Evolutionary conservation across 495 filamentous ascomycete genomes (phyloP).

Genomic region (Immersiella caudata): DNA sequence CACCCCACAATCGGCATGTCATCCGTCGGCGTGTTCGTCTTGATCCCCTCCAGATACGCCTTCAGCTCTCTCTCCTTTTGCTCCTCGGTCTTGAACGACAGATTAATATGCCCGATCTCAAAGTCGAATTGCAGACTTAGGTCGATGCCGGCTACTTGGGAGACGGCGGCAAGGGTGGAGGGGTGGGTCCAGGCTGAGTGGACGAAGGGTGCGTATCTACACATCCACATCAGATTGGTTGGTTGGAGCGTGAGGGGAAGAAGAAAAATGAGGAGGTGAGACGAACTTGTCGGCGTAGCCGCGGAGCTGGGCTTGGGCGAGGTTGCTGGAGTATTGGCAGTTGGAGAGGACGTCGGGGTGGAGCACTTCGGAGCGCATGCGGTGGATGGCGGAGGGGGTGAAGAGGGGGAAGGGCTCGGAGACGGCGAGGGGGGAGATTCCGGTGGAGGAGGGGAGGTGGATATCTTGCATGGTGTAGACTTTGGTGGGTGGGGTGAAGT

Average conservation of each 20-base stretch:
- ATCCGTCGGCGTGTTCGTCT: constrained; percentile 46
- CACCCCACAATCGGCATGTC: constrained; percentile 68
- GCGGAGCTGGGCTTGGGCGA: constrained; percentile 67
- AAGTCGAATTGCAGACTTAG: constrained; percentile 70
- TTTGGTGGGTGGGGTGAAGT: constrained; percentile 54
- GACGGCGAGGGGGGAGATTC: constrained; percentile 68
- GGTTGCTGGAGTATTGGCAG: constrained; percentile 64
- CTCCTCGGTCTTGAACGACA: constrained; percentile 59
- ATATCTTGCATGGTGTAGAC: constrained; percentile 64
- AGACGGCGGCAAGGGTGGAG: constrained; percentile 64
- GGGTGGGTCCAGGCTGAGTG: constrained; percentile 72
- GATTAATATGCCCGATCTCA: constrained; percentile 75
- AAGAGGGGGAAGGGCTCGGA: constrained; percentile 77
- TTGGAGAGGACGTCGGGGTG: constrained; percentile 65
- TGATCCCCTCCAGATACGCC: constrained; percentile 44
- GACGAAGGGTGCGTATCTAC: constrained; percentile 56
- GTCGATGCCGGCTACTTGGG: constrained; percentile 73
- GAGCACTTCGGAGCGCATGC: constrained; percentile 69
- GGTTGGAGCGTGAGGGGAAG: neutral
- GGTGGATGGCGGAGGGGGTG: constrained; percentile 63
- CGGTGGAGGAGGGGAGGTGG: constrained; percentile 55
- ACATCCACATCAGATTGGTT: constrained; percentile 14
- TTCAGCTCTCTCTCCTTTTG: constrained; percentile 38
- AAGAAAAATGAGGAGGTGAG: neutral
- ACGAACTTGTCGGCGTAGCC: constrained; percentile 71